Conservation (phyloP, 306 rosid species). For the Quercus ilex region DNA sequence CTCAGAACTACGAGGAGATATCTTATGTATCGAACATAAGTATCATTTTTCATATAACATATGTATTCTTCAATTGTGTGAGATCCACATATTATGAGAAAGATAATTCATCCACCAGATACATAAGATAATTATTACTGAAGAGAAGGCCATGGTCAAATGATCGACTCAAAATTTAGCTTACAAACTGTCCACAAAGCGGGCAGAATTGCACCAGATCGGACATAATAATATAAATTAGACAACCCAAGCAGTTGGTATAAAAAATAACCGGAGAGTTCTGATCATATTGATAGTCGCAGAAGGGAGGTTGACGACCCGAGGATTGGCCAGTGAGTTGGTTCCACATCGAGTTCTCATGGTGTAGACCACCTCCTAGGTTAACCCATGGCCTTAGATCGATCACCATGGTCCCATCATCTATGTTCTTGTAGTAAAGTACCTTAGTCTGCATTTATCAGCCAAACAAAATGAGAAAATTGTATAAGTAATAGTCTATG, state of each 20-base stretch:
- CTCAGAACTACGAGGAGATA: too few relatives aligned
- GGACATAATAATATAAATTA: constrained; percentile 1
- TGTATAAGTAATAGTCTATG: too few relatives aligned
- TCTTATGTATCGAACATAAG: too few relatives aligned
- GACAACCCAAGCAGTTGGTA: not conserved
- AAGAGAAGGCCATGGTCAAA: too few relatives aligned
- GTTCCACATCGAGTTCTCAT: not conserved
- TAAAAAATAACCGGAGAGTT: not conserved
- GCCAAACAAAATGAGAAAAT: not conserved
- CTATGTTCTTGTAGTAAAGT: not conserved
- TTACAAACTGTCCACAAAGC: not conserved
- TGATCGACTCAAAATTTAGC: not conserved
- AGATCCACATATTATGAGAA: too few relatives aligned
- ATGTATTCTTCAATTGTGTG: too few relatives aligned
- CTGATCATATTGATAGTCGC: not conserved
- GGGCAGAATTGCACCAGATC: constrained; percentile 8
- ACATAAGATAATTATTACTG: too few relatives aligned
- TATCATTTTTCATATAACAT: too few relatives aligned
- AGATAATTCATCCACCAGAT: too few relatives aligned
- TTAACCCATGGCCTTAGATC: constrained; percentile 11
- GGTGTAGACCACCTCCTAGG: constrained; percentile 3
- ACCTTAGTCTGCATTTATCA: not conserved
- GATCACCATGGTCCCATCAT: not conserved
- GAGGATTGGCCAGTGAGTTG: not conserved
- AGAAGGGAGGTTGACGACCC: not conserved